phyloP scores from a whole-genome alignment of 2,329 filamentous ascomycete species.

The Fusarium protoensiforme region DNA sequence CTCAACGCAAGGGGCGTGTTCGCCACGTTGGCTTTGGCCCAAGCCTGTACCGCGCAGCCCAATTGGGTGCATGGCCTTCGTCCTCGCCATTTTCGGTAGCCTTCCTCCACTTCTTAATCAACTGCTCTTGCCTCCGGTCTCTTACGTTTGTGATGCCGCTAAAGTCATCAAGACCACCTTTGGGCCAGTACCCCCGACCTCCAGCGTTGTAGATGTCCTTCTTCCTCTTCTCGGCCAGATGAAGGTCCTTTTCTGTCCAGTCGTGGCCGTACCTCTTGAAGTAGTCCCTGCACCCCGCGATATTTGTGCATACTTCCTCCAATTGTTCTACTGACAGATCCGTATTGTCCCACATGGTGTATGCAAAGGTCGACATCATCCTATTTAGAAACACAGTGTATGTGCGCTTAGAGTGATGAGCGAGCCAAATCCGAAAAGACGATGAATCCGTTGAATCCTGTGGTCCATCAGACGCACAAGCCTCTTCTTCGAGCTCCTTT shows the following conservation, averaged over 20 bases:
- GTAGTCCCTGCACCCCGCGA: background rate
- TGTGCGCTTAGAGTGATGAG: background rate
- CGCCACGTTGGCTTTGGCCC: background rate
- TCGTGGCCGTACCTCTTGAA: background rate
- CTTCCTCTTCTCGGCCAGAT: background rate
- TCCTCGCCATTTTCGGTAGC: background rate
- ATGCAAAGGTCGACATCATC: background rate
- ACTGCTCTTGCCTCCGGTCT: background rate
- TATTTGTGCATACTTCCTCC: background rate
- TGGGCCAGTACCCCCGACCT: background rate
- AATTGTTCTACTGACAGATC: background rate
- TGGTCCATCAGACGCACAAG: background rate
- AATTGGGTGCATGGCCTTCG: background rate
- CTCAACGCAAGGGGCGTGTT: background rate
- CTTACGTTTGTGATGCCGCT: background rate
- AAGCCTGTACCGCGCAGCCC: background rate
- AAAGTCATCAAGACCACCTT: background rate
- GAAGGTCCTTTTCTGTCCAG: background rate
- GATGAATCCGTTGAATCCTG: background rate
- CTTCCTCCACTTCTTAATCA: background rate
- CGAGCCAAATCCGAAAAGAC: background rate
- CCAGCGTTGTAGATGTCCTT: background rate
- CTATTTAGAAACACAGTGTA: background rate
- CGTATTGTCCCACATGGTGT: background rate
- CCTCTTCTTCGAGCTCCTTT: background rate